Evolutionary conservation across 805 yeast species (phyloP), one percentile per base, ranked within the genome.

Genomic region (Blastobotrys chiropterorum): DNA sequence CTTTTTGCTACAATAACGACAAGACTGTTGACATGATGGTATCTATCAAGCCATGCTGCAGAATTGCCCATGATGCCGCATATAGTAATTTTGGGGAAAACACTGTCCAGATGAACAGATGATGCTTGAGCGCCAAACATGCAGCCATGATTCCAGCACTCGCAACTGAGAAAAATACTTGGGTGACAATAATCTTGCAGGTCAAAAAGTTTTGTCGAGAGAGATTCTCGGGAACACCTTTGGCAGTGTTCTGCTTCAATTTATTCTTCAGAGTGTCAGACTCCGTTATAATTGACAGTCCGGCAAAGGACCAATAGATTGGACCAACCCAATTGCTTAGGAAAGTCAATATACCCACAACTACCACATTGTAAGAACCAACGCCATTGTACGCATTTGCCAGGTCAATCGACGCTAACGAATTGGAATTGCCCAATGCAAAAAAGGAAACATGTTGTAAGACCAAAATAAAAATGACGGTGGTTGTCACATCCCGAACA

Each of bases 21-120:
- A 46, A 16, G n/a, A 38, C 43, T 34, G 38, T 46, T 15, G 43
- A 31, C 43, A 46, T 31, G 14, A 46, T 15, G 3, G 54, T 57
- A 31, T 61, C 63, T 17, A 61, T 53, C 4, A 62, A 14, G 8
- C 54, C 48, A 46, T 64, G 65, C 44, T 67, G 70, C 16, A 63
- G 26, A 1, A 64, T 53, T 13, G 67, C 54, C 98, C 98, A 94
- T 2, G 83, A 82, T 1, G 81, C 80, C 58, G 84, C 83, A 65
- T 85, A 94, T 38, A 95, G 75, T 3, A 94, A 66, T 62, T 90
- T 92, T 1, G 99, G 99, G 48, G 96, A 86, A 70, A 94, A 94
- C 5, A 94, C 99, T 1, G 98, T 90, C 99, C 99, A 94, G 7
- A 94, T 86, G 65, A 94, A 94, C 52, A 94, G 72, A 66, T 94